A percentile compares a stretch with the other conserved stretches of the same genome.
Conservation (phyloP, 2,329 filamentous ascomycete species). For the Cladorrhinum sp. region DNA sequence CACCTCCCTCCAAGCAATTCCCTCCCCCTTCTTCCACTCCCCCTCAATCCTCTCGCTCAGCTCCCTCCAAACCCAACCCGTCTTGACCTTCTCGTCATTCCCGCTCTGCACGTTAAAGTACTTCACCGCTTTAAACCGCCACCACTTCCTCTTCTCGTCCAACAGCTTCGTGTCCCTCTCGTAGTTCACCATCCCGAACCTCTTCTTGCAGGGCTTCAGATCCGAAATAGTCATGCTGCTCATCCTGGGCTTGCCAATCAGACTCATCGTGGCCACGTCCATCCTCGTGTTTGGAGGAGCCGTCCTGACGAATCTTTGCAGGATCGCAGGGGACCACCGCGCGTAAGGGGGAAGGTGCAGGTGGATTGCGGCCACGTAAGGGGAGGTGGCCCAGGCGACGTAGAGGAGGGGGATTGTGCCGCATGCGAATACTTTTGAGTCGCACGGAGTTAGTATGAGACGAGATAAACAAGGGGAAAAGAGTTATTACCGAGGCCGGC, state of each 20-base stretch:
- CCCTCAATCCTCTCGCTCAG: slow-evolving; percentile 30
- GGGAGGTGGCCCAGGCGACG: slow-evolving; percentile 61
- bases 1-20: not conserved
- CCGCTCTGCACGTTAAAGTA: slow-evolving; percentile 36
- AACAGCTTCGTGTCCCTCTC: slow-evolving; percentile 29
- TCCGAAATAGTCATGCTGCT: slow-evolving; percentile 35
- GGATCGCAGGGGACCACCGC: slow-evolving; percentile 54
- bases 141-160: slow-evolving; percentile 33
- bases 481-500: slow-evolving; percentile 36
- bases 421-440: slow-evolving; percentile 50
- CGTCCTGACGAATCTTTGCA: slow-evolving; percentile 51
- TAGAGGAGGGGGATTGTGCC: slow-evolving; percentile 64
- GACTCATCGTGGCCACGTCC: slow-evolving; percentile 54
- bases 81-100: slow-evolving; percentile 24
- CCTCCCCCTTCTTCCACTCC: slow-evolving; percentile 1
- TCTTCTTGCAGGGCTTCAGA: slow-evolving; percentile 30
- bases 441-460: not conserved
- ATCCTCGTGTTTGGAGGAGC: slow-evolving; percentile 46
- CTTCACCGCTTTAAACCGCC: slow-evolving; percentile 36
- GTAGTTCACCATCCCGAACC: slow-evolving; percentile 41
- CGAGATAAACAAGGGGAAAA: not conserved
- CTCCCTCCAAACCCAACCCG: slow-evolving; percentile 38
- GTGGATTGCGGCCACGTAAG: slow-evolving; percentile 71
- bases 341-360: slow-evolving; percentile 65
- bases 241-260: slow-evolving; percentile 51